phyloP scores from a whole-genome alignment of 306 rosid genomes.

The Malus orientalis region DNA sequence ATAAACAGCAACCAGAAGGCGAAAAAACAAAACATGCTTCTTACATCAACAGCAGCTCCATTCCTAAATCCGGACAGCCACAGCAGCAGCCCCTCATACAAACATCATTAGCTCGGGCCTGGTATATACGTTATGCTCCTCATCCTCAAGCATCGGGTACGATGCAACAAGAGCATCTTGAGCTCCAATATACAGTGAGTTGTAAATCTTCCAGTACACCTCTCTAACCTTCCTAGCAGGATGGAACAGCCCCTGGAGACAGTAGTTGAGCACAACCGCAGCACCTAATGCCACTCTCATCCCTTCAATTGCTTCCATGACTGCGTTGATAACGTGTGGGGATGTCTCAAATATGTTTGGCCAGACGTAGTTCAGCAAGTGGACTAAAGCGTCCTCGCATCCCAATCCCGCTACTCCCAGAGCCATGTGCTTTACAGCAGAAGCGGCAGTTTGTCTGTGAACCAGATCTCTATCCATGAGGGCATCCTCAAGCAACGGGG shows the following conservation, averaged over 20 bases:
- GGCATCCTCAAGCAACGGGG: slow-evolving; percentile 93
- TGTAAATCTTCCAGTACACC: slow-evolving; percentile 75
- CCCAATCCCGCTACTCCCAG: slow-evolving; percentile 98
- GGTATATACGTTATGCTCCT: slow-evolving; percentile 47
- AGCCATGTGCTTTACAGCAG: slow-evolving; percentile 99
- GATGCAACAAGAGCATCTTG: slow-evolving; percentile 77
- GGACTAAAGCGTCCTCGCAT: slow-evolving; percentile 81
- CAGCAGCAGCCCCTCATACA: slow-evolving; percentile 11
- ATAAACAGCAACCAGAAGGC: background rate
- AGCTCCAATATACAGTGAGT: slow-evolving; percentile 61
- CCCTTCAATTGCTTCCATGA: slow-evolving; percentile 97
- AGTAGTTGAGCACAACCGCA: slow-evolving; percentile 72
- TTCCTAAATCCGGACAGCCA: background rate
- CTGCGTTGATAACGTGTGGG: slow-evolving; percentile 91
- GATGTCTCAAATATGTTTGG: slow-evolving; percentile 98
- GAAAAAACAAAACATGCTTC: no score
- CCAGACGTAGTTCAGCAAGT: slow-evolving; percentile 84
- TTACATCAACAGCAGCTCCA: background rate
- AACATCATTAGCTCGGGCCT: slow-evolving; percentile 64
- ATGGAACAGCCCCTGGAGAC: slow-evolving; percentile 71
- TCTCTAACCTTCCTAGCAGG: slow-evolving; percentile 77
- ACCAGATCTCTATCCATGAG: slow-evolving; percentile 95
- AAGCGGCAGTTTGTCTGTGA: slow-evolving; percentile 95
- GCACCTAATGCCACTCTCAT: slow-evolving; percentile 96
- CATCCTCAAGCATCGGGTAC: slow-evolving; percentile 59